Base-by-base conservation (phyloP, 306 rosid species). In the Hippophae gyantsensis region DNA sequence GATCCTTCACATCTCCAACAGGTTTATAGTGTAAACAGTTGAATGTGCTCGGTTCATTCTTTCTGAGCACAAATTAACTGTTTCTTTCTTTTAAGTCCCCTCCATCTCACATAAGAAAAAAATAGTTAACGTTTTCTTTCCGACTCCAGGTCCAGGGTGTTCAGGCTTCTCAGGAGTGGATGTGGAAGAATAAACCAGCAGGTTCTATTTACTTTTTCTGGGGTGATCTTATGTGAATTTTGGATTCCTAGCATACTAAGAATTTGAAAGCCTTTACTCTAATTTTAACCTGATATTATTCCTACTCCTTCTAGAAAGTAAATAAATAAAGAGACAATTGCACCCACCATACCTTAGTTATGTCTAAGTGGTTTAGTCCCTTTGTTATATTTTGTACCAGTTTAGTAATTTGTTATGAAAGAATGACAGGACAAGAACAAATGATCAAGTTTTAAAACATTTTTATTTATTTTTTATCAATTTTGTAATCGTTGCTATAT, bases 181-280 rank as follows among this genome's bases (percentile, higher is more conserved):
- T 79, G 81, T 87, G 92, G 96, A 81, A 90, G 79, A 81, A 78
- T 73, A 83, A 83, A 61, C 85, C 83, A 41, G 55, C 98, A 83
- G 98, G 95, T 87, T 72, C 61, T 56, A n/a, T 13, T 63, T 56
- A 58, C 23, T 66, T 75, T 50, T 27, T 54, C 43, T 18, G 13
- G 52, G 47, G 25, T 70, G 49, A 57, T 78, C 60, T 65, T 43
- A 52, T 60, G 59, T 45, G 47, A 0, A 41, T 52, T 53, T 59
- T 56, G 42, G 32, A 49, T 18, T 18, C 23, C 23, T 18, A 18
- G 49, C 59, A 52, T 18, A 3, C 13, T 32, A 40, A 40, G n/a
- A 23, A 60, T 6, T 41, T 41, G 3, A 52, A n/a, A 38, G 41
- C 11, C 10, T 12, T 1, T 10, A 23, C 5, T 6, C 32, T 8